Evolutionary conservation across 2,329 filamentous ascomycete genomes (phyloP), one percentile per base, ranked within the genome.

Genomic region (Fusarium nelsonii): DNA sequence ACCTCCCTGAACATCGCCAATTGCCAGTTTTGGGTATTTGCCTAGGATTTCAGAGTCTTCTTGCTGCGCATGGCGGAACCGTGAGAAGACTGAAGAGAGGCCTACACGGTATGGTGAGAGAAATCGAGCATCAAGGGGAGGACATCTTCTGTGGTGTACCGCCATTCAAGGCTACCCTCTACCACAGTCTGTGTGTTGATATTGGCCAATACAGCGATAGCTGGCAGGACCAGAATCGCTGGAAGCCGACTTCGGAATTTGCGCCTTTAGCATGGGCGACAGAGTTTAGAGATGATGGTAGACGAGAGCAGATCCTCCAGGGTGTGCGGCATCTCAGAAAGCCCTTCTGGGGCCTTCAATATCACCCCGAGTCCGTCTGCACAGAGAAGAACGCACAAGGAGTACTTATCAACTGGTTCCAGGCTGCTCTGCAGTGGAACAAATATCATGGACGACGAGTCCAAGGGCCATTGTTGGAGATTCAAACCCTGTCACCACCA

Each of bases 291-390:
- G 78, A 77, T 6, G 78, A 79, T 3, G 74, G 75, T 12, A 72
- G 68, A 11, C 70, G 73, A 10, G 85, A 88, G 74, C 81, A 85
- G 41, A 84, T 94, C 5, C 79, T 96, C n/a, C 97, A 97, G 92
- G 92, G 87, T 0, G 88, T 90, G 16, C 87, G 84, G 67, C 93
- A 97, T 77, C 80, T 77, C 18, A 75, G 68, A 1, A 90, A 88
- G 69, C 94, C 94, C 0, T 92, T 95, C 68, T 97, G 92, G 90
- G 94, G 92, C 0, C 84, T 97, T 18, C 94, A 97, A 75, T 97
- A 96, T 73, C 94, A 97, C 75, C 94, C 94, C 0, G 94, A 97
- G 78, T 97, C 93, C 0, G 87, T 93, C 15, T 97, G 93, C 77
- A 97, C 94, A 6, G 91, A 92, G 39, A 80, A 83, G 5, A 85